Evolutionary conservation across 805 yeast species (phyloP).

Genomic region (Hemisphaericaspora nanyangensis): DNA sequence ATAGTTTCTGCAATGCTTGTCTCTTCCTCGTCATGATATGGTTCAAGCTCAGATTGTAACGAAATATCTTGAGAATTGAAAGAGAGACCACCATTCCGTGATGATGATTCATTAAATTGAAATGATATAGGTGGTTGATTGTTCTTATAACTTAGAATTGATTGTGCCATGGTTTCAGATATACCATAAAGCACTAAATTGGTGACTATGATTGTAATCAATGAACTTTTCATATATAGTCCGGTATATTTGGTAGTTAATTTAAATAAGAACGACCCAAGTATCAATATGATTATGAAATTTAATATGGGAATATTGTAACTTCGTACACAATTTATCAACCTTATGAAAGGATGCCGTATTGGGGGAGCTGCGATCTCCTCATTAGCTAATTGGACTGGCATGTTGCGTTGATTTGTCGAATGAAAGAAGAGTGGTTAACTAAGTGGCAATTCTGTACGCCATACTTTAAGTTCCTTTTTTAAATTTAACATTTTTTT

Average conservation of each 20-base stretch:
- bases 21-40: conserved; percentile 9
- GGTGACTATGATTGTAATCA: conserved; percentile 76
- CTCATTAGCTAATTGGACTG: conserved; percentile 18
- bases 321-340: conserved; percentile 34
- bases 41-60: background rate
- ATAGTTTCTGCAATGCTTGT: conserved; percentile 2
- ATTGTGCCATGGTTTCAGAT: conserved; percentile 90
- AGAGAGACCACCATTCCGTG: conserved; percentile 10
- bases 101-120: conserved; percentile 13
- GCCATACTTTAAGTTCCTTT: too few species aligned
- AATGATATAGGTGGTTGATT: conserved; percentile 20
- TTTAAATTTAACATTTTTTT: too few species aligned
- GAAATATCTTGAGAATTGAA: conserved; percentile 18
- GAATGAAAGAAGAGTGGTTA: too few species aligned
- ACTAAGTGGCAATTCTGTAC: too few species aligned
- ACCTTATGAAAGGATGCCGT: conserved; percentile 13
- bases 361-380: background rate
- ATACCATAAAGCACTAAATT: conserved; percentile 80
- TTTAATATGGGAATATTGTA: conserved; percentile 55
- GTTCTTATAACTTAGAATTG: conserved; percentile 37
- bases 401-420: too few species aligned
- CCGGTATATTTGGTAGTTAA: conserved; percentile 56
- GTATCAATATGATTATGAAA: conserved; percentile 45
- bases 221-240: conserved; percentile 59
- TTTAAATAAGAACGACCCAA: conserved; percentile 47